Percentiles rank a stretch among this genome's conserved stretches.
These are phyloP conservation scores for Starmerella vaccinii DNA, from an alignment of 805 yeast species.

Conservation along the genomic window DNA sequence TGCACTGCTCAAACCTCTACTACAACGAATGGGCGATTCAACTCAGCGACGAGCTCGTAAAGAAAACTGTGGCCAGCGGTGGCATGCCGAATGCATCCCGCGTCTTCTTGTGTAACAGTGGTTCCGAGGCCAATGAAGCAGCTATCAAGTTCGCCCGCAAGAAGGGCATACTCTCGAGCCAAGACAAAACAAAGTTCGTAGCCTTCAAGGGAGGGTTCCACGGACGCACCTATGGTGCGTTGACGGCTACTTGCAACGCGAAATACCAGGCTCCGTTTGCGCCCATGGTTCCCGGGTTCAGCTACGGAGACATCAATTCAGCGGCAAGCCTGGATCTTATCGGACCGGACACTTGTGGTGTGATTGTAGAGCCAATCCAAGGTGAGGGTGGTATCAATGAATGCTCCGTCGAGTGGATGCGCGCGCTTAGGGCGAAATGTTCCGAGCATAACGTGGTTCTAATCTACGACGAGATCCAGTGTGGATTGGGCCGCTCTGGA, in stretches of 20 bases:
- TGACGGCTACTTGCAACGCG: constrained; percentile 83
- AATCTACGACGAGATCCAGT: constrained; percentile 92
- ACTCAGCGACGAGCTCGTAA: constrained; percentile 59
- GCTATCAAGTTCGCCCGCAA: constrained; percentile 74
- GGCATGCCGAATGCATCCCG: constrained; percentile 74
- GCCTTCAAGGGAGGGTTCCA: constrained; percentile 89
- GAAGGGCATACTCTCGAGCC: constrained; percentile 43
- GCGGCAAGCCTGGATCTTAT: constrained; percentile 51
- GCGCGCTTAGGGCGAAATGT: constrained; percentile 57
- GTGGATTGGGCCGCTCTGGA: constrained; percentile 92
- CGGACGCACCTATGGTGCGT: constrained; percentile 90
- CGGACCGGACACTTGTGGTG: constrained; percentile 68
- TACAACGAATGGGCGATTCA: constrained; percentile 77
- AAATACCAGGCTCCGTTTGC: constrained; percentile 87
- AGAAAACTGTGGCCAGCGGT: constrained; percentile 56
- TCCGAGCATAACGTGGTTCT: constrained; percentile 58
- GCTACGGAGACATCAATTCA: constrained; percentile 53
- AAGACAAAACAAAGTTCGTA: constrained; percentile 57
- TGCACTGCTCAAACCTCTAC: constrained; percentile 80
- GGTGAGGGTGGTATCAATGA: constrained; percentile 94
- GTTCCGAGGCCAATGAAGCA: constrained; percentile 74
- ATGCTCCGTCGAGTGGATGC: constrained; percentile 52
- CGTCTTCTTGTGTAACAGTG: constrained; percentile 62
- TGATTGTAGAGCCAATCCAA: constrained; percentile 92
- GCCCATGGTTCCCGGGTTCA: constrained; percentile 85